A percentile compares a stretch with the other conserved stretches of the same genome.
Conservation (phyloP, 176 grass and related monocot species). For the Oropetium thomaeum region DNA sequence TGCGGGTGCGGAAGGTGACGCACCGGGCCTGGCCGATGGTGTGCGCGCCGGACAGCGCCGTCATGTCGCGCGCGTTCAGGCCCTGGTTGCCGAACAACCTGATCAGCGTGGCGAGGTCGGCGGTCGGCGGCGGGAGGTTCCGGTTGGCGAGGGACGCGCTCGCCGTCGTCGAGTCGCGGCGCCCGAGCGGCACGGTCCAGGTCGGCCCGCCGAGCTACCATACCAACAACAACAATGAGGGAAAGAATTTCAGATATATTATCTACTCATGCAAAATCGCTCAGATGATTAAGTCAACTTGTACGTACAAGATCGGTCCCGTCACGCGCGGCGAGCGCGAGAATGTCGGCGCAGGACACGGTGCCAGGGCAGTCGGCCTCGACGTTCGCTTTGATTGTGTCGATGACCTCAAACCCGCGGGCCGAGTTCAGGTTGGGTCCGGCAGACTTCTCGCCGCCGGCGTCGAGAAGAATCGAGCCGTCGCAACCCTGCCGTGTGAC, state of each 20-base stretch:
- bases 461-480: conserved; percentile 62
- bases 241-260: no score
- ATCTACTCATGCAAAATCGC: no score
- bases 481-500: conserved; percentile 18
- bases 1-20: conserved; percentile 49
- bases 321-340: background rate
- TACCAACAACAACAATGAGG: background rate
- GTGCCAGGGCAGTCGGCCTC: conserved; percentile 30
- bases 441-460: conserved; percentile 52
- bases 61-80: conserved; percentile 58
- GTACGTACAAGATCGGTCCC: background rate
- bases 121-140: conserved; percentile 46
- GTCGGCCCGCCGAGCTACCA: conserved; percentile 47
- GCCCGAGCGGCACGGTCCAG: conserved; percentile 39
- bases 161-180: conserved; percentile 54
- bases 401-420: conserved; percentile 58
- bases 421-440: conserved; percentile 52
- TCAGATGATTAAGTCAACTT: no score
- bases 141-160: conserved; percentile 46
- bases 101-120: conserved; percentile 43
- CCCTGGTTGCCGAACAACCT: conserved; percentile 45
- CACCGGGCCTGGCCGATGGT: conserved; percentile 61
- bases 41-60: conserved; percentile 74
- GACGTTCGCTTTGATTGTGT: conserved; percentile 49
- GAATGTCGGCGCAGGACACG: conserved; percentile 56